These are phyloP conservation scores for Blastobotrys persicus DNA, from an alignment of 1,139 yeast genomes.

Conservation along the genomic window DNA sequence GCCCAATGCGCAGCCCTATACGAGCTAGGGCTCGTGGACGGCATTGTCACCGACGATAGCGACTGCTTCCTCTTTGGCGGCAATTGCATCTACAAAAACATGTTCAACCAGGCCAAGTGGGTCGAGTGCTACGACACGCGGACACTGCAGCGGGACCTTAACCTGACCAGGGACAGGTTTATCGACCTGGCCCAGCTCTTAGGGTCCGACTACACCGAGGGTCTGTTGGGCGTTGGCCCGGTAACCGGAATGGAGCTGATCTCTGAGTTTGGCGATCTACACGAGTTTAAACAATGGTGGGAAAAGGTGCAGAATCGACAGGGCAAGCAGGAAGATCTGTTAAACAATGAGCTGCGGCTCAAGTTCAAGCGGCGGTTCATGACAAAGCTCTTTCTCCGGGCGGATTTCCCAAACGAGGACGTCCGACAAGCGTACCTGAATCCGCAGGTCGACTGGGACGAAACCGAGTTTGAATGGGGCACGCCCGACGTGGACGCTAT, in stretches of 20 bases:
- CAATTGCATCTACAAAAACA: conserved; percentile 75
- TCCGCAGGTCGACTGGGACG: conserved; percentile 84
- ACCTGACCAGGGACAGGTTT: conserved; percentile 58
- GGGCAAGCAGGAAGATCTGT: conserved; percentile 21
- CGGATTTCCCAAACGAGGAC: conserved; percentile 65
- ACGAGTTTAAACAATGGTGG: conserved; percentile 59
- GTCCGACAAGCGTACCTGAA: conserved; percentile 69
- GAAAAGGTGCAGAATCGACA: conserved; percentile 41
- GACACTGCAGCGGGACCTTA: conserved; percentile 62
- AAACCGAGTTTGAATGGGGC: conserved; percentile 85
- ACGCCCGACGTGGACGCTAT: conserved; percentile 79
- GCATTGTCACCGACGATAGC: conserved; percentile 94
- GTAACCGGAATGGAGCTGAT: conserved; percentile 90
- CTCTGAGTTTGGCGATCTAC: conserved; percentile 62
- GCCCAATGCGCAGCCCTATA: conserved; percentile 90
- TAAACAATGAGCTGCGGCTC: conserved; percentile 31
- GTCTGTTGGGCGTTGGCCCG: conserved; percentile 88
- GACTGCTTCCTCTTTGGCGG: conserved; percentile 97
- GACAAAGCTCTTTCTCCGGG: conserved; percentile 61
- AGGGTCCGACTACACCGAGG: conserved; percentile 95
- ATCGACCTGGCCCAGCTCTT: conserved; percentile 77
- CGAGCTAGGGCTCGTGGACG: conserved; percentile 74
- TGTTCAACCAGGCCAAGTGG: conserved; percentile 90
- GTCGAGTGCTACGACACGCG: conserved; percentile 77
- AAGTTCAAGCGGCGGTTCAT: conserved; percentile 56